phyloP scores from a whole-genome alignment of 2,329 filamentous ascomycete genomes.

The Verticillium zaregamsianum region DNA sequence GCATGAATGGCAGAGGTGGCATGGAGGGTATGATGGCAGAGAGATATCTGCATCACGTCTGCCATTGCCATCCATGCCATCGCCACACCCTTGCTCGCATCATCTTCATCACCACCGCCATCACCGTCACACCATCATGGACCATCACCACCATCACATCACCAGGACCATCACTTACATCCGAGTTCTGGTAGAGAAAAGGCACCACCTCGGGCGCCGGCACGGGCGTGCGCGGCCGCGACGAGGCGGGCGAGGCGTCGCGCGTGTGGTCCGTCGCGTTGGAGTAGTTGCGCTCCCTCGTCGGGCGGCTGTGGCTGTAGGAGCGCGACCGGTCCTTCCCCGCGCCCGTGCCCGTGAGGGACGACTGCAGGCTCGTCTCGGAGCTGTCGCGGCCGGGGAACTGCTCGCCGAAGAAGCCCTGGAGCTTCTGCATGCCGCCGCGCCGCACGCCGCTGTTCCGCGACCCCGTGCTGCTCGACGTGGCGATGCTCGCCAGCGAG shows the following conservation, averaged over 20 bases:
- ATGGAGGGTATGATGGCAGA: too few species aligned
- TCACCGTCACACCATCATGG: too few species aligned
- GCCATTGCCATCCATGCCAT: too few species aligned
- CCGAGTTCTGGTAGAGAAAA: slow-evolving; percentile 89
- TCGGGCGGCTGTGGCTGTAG: slow-evolving; percentile 53
- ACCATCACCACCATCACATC: too few species aligned
- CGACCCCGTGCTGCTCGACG: slow-evolving; percentile 79
- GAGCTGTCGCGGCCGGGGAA: slow-evolving; percentile 71
- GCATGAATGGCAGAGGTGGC: slow-evolving; percentile 6
- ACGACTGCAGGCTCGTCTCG: slow-evolving; percentile 59
- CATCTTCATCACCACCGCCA: too few species aligned
- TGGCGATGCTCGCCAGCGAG: slow-evolving; percentile 83
- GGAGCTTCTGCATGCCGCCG: slow-evolving; percentile 75
- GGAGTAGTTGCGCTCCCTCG: slow-evolving; percentile 76
- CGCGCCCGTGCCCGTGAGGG: slow-evolving; percentile 24
- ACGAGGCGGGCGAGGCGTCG: slow-evolving; percentile 70
- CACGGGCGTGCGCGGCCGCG: slow-evolving; percentile 77
- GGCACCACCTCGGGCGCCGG: slow-evolving; percentile 92
- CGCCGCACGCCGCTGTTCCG: slow-evolving; percentile 62
- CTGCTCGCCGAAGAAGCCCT: slow-evolving; percentile 91
- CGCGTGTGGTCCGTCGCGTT: slow-evolving; percentile 67
- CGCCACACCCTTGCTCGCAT: too few species aligned
- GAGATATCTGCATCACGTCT: too few species aligned
- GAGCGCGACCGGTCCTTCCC: slow-evolving; percentile 61
- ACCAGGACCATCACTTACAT: slow-evolving; percentile 60